A percentile compares a stretch with the other conserved stretches of the same genome.
phyloP scores from a whole-genome alignment of 2,329 filamentous ascomycete species.

The Fusarium robinianum region DNA sequence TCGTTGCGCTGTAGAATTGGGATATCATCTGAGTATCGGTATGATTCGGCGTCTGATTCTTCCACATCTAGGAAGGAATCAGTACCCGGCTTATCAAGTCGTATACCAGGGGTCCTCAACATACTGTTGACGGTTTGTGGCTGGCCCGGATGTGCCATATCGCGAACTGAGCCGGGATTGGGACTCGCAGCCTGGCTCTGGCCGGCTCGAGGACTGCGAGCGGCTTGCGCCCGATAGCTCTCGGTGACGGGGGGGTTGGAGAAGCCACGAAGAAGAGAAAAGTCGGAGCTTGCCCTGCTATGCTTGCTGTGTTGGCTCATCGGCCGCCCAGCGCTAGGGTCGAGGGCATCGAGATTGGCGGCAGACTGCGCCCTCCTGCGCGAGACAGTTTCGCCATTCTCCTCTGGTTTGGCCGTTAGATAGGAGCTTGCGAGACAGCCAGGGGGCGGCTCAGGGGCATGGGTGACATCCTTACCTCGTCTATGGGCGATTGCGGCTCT shows the following conservation, averaged over 20 bases:
- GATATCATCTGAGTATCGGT: conserved; percentile 68
- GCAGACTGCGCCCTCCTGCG: conserved; percentile 65
- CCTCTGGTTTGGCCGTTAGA: conserved; percentile 36
- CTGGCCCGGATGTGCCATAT: conserved; percentile 26
- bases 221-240: conserved; percentile 37
- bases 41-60: conserved; percentile 70
- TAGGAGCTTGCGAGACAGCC: not conserved
- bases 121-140: conserved; percentile 53
- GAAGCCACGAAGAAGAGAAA: conserved; percentile 62
- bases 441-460: too few relatives aligned
- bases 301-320: conserved; percentile 67
- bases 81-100: conserved; percentile 53
- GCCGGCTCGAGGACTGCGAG: conserved; percentile 42
- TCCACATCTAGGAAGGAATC: conserved; percentile 69
- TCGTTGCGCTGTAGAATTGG: conserved; percentile 70
- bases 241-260: conserved; percentile 52
- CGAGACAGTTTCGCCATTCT: conserved; percentile 50
- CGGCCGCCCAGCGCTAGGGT: conserved; percentile 55
- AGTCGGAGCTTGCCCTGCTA: conserved; percentile 72
- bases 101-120: conserved; percentile 57
- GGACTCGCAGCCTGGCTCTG: conserved; percentile 25
- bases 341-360: conserved; percentile 62
- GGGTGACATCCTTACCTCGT: conserved; percentile 58
- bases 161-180: conserved; percentile 13
- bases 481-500: conserved; percentile 69